Percentiles rank a stretch among this genome's conserved stretches.
Conservation (phyloP, 1,284 basidiomycete species). For the Ustilago cynodontis region DNA sequence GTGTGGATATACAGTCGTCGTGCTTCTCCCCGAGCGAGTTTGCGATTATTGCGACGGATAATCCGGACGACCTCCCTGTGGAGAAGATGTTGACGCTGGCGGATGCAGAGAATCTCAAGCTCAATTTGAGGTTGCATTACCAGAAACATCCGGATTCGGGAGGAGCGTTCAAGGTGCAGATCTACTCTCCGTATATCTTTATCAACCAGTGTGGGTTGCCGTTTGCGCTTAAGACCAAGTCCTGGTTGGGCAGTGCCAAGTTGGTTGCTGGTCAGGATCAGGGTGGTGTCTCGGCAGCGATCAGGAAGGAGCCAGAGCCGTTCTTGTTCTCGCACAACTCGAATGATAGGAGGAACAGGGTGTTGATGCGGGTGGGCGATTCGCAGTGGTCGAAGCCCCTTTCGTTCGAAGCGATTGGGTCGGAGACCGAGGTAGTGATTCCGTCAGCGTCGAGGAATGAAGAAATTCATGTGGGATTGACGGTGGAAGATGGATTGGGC, state of each 20-base stretch:
- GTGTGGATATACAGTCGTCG: conserved; percentile 82
- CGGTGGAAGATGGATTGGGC: conserved; percentile 91
- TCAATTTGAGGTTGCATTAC: conserved; percentile 88
- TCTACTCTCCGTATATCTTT: conserved; percentile 91
- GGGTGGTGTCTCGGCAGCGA: conserved; percentile 37
- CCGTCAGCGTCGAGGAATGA: conserved; percentile 78
- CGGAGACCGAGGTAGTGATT: conserved; percentile 86
- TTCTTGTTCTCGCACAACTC: conserved; percentile 85
- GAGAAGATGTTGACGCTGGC: conserved; percentile 81
- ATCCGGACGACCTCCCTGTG: conserved; percentile 87
- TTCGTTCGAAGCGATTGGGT: conserved; percentile 82
- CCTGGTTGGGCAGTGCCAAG: conserved; percentile 79
- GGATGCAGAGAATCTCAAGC: conserved; percentile 82
- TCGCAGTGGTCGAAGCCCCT: conserved; percentile 84
- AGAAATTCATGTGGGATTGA: conserved; percentile 88
- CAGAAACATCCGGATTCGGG: conserved; percentile 84
- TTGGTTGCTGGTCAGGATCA: conserved; percentile 84
- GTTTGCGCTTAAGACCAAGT: conserved; percentile 82
- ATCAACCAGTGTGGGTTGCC: conserved; percentile 93
- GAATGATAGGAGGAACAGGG: conserved; percentile 83
- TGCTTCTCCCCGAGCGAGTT: conserved; percentile 98
- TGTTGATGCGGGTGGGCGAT: conserved; percentile 85
- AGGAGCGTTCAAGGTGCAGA: conserved; percentile 97
- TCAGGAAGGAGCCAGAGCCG: conserved; percentile 71
- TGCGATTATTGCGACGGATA: conserved; percentile 95